Conservation (phyloP, 1,284 basidiomycete species). For the Crucibulum parvulum region DNA sequence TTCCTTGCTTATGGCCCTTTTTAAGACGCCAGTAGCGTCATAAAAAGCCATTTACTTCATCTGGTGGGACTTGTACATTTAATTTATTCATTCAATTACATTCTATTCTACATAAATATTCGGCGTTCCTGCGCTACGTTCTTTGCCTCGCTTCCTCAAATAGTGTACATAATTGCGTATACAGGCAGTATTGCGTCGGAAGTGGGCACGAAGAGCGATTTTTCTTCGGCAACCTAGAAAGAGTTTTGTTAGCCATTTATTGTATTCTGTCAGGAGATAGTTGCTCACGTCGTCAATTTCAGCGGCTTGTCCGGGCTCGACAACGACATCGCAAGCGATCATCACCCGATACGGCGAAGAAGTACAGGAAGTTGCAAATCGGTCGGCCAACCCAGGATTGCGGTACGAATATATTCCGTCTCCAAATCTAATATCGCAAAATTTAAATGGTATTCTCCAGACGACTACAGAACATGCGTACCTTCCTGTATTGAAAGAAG, state of each 20-base stretch:
- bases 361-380: slow-evolving; percentile 63
- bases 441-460: background rate
- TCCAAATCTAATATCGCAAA: slow-evolving; percentile 48
- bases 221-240: slow-evolving; percentile 33
- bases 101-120: slow-evolving; percentile 2
- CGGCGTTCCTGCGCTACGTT: background rate
- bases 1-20: slow-evolving; percentile 33
- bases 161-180: slow-evolving; percentile 55
- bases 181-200: slow-evolving; percentile 55
- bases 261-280: slow-evolving; percentile 2
- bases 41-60: slow-evolving; percentile 14
- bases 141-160: slow-evolving; percentile 11
- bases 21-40: slow-evolving; percentile 43
- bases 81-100: slow-evolving; percentile 9
- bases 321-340: slow-evolving; percentile 60
- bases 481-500: slow-evolving; percentile 57
- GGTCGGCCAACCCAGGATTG: slow-evolving; percentile 61
- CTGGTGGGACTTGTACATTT: slow-evolving; percentile 1
- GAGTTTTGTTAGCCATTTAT: slow-evolving; percentile 1
- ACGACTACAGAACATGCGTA: slow-evolving; percentile 24
- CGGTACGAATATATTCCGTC: slow-evolving; percentile 65
- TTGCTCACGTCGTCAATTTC: slow-evolving; percentile 29
- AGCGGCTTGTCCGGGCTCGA: slow-evolving; percentile 40
- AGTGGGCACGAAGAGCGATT: slow-evolving; percentile 49
- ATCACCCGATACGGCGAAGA: slow-evolving; percentile 68